Base-by-base conservation (phyloP, 129 eudicot species). In the Smallanthus sonchifolius region DNA sequence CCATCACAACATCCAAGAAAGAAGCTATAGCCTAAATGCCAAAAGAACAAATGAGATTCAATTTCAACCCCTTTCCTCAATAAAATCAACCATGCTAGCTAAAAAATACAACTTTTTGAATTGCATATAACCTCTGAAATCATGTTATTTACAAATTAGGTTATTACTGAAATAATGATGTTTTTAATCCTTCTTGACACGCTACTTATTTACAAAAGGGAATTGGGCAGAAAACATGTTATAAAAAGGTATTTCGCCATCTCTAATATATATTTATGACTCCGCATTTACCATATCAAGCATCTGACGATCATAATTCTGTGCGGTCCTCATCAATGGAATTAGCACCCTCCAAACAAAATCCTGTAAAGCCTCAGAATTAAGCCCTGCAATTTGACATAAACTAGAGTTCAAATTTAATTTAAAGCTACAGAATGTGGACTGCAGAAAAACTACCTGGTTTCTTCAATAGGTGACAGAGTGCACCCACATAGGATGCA, bases 391-490 rank as follows among this genome's bases (percentile, higher is more conserved):
- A n/a, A 88, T 19, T 45, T 32, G 24, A 15, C 48, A 67, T 24
- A 24, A 40, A 62, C 16, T 40, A 78, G 16, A 14, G 6, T 20
- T 11, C 51, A 65, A n/a, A n/a, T n/a, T n/a, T n/a, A n/a, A n/a
- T n/a, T n/a, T n/a, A n/a, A n/a, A n/a, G n/a, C n/a, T 30, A 10
- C 24, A 54, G 34, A 63, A 15, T 15, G 7, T 38, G 52, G 8
- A 37, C 47, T 36, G 19, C n/a, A 32, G 15, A 49, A 37, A 72
- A 68, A 35, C 51, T 68, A 88, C 99, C 96, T 54, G 87, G 83
- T 70, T 88, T 91, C 86, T 95, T 91, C 69, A 95, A 69, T 44
- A 95, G 87, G 76, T 95, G 91, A 72, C 84, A 86, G 17, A 91
- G 85, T 36, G 95, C 97, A 72, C 77, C 84, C 42, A 90, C 86